Evolutionary conservation across 2,329 filamentous ascomycete species (phyloP).

Genomic region (Trichoderma koningiopsis): DNA sequence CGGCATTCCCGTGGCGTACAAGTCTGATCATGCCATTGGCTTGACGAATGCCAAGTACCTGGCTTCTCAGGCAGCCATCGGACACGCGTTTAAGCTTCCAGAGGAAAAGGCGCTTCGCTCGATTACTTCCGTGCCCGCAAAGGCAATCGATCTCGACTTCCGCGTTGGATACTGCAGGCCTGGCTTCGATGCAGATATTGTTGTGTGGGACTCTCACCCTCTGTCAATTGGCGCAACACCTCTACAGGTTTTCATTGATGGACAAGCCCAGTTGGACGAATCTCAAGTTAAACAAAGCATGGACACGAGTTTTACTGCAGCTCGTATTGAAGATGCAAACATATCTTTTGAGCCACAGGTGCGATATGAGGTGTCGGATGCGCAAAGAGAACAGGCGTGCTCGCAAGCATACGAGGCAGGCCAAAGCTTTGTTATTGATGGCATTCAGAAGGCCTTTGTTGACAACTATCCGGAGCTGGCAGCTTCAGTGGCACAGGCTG

Average conservation of each 20-base stretch:
- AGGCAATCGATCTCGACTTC: conserved; percentile 45
- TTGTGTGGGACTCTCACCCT: conserved; percentile 53
- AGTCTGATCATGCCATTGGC: conserved; percentile 40
- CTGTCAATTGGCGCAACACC: conserved; percentile 49
- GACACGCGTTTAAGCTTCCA: conserved; percentile 38
- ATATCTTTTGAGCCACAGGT: conserved; percentile 4
- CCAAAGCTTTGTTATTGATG: conserved; percentile 21
- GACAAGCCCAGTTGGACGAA: conserved; percentile 40
- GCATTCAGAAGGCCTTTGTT: conserved; percentile 21
- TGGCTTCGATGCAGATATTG: conserved; percentile 54
- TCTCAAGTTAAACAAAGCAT: conserved; percentile 34
- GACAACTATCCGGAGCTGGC: conserved; percentile 24
- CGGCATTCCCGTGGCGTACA: conserved; percentile 47
- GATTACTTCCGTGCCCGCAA: conserved; percentile 50
- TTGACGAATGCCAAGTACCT: conserved; percentile 47
- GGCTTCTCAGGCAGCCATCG: conserved; percentile 45
- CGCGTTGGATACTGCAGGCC: conserved; percentile 47
- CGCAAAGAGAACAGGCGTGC: conserved; percentile 30
- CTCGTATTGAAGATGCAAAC: not conserved
- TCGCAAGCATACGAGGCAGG: conserved; percentile 28
- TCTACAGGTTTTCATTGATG: conserved; percentile 52
- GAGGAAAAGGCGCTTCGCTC: conserved; percentile 23
- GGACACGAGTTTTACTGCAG: conserved; percentile 17
- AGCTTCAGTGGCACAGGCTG: not conserved
- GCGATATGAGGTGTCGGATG: conserved; percentile 15